Evolutionary conservation across 148 eudicot species (phyloP), one percentile per base, ranked within the genome.

Genomic region (Diospyros kaki): DNA sequence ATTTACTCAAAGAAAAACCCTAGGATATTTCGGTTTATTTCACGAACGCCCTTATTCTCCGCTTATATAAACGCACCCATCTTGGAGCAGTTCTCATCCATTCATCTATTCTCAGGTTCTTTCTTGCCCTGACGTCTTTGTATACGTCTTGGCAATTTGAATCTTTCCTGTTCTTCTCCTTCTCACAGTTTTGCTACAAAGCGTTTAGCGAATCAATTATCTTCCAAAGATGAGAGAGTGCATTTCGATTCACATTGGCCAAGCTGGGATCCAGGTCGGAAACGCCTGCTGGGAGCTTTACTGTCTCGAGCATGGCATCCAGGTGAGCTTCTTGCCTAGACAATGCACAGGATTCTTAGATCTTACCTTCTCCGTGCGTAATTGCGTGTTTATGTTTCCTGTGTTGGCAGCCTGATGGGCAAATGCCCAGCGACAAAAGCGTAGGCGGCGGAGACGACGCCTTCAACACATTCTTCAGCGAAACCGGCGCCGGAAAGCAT

Each of bases 371-470:
- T 28, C 28, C 0, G 28, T 28, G 28, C n/a, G 7, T 68, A 17
- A 59, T 9, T 45, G n/a, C 40, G 58, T 43, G 1, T 11, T 59
- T 59, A 38, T 48, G 66, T 43, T 67, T 41, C 10, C 60, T 3
- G 10, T 39, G 8, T 12, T 48, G 38, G 38, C 77, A 84, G 87
- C 87, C 87, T 71, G 85, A 84, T 82, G 87, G 87, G 1, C 87
- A 84, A 82, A 84, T 84, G 87, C 85, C 83, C 1, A 60, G 81
- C 1, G 87, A 84, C 69, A 66, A 61, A 17, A 84, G 85, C 0
- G 85, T 79, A 1, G 87, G 87, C 0, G 87, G 87, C 1, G 87
- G 87, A 2, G 87, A 84, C 12, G 87, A 84, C 28, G 87, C 87
- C 50, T 84, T 84, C 83, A 84, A 28, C 28, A 28, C 28, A 28